A percentile compares a stretch with the other conserved stretches of the same genome.
phyloP scores from a whole-genome alignment of 257 asterid species.

The Cordia subcordata region DNA sequence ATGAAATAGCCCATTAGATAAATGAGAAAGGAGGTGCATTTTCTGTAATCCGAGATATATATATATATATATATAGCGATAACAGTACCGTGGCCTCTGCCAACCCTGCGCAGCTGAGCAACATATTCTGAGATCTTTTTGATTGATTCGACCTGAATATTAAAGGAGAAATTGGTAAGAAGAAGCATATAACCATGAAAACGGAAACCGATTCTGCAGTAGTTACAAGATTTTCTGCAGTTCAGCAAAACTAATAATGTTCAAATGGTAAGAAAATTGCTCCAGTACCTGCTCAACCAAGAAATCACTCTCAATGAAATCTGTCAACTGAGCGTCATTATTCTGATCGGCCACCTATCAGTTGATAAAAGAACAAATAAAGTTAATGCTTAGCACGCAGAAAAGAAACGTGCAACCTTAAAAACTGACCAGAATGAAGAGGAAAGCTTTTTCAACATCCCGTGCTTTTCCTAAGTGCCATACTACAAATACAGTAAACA shows the following conservation, averaged over 20 bases:
- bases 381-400: no score
- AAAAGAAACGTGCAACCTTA: no score
- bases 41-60: background rate
- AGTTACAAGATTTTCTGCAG: background rate
- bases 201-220: background rate
- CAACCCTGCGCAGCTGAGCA: constrained; percentile 50
- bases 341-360: constrained; percentile 34
- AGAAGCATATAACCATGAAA: background rate
- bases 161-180: background rate
- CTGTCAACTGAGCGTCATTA: constrained; percentile 38
- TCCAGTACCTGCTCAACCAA: constrained; percentile 44
- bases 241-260: no score
- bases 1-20: background rate
- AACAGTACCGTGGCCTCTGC: constrained; percentile 45
- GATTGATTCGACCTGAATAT: constrained; percentile 43
- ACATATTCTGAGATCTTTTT: constrained; percentile 50
- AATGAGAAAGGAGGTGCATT: no score
- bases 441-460: no score
- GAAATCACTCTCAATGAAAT: constrained; percentile 37
- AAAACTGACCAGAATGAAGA: no score
- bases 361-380: background rate
- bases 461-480: no score
- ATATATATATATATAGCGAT: background rate
- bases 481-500: no score
- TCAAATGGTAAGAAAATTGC: background rate